Percentiles rank a stretch among this genome's conserved stretches.
These are phyloP conservation scores for Knoxia roxburghii DNA, from an alignment of 257 asterid genomes.

Conservation along the genomic window DNA sequence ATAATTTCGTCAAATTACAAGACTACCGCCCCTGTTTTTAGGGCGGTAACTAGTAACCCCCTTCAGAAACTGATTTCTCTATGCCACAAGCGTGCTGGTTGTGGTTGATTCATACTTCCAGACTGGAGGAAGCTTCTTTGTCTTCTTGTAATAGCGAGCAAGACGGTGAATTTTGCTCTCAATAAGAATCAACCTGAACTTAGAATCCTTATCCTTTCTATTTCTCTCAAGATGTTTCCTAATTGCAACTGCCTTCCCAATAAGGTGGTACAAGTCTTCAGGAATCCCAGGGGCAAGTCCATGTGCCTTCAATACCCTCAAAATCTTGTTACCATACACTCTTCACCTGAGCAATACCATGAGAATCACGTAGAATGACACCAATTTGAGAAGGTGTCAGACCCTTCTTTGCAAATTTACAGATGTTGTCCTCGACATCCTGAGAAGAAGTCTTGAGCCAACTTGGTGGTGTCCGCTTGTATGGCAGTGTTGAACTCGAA, in stretches of 20 bases:
- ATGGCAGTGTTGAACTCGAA: conserved; percentile 78
- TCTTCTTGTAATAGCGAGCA: conserved; percentile 42
- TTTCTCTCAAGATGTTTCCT: conserved; percentile 39
- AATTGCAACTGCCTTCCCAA: conserved; percentile 43
- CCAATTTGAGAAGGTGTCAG: conserved; percentile 39
- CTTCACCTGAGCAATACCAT: conserved; percentile 43
- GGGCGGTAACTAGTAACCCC: too few species aligned
- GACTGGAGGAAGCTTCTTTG: conserved; percentile 43
- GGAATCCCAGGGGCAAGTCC: conserved; percentile 42
- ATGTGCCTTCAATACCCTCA: conserved; percentile 34
- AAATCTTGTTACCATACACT: conserved; percentile 35
- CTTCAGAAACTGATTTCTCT: conserved; percentile 1
- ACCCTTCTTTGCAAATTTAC: conserved; percentile 41
- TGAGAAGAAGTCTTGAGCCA: conserved; percentile 66
- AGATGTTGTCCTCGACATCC: conserved; percentile 36
- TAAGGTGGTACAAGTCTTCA: conserved; percentile 35
- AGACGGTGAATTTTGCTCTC: conserved; percentile 41
- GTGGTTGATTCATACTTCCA: conserved; percentile 42
- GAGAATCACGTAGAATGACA: conserved; percentile 42
- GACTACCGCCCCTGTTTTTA: too few species aligned
- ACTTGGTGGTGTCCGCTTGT: conserved; percentile 82
- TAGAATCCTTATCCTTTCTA: conserved; percentile 40
- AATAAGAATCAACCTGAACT: conserved; percentile 38
- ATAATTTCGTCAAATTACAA: too few species aligned
- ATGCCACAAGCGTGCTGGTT: conserved; percentile 36